phyloP scores from a whole-genome alignment of 345 rosid species.

The Citrus glauca region DNA sequence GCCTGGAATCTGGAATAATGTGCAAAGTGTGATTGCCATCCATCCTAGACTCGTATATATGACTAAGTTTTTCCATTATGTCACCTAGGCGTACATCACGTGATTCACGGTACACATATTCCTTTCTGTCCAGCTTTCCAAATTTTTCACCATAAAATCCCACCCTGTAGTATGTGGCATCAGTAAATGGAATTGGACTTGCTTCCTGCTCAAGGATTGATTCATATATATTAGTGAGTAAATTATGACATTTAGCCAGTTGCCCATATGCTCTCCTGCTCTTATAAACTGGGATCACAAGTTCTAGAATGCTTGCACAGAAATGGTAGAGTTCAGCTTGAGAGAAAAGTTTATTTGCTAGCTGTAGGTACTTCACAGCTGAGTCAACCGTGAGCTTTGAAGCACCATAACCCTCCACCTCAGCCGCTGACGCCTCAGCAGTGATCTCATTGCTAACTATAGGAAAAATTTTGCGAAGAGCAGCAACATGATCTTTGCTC shows the following conservation, averaged over 20 bases:
- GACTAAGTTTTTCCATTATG: constrained; percentile 99
- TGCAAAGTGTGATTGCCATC: constrained; percentile 84
- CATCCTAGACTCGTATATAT: constrained; percentile 91
- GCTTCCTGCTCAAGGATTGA: constrained; percentile 97
- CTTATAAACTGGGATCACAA: constrained; percentile 94
- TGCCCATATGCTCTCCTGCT: constrained; percentile 96
- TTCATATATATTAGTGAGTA: constrained; percentile 77
- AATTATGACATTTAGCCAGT: constrained; percentile 91
- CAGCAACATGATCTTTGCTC: constrained; percentile 88
- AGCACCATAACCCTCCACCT: constrained; percentile 99
- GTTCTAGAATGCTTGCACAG: constrained; percentile 95
- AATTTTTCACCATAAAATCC: constrained; percentile 96
- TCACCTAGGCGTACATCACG: constrained; percentile 97
- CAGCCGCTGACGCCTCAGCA: constrained; percentile 96
- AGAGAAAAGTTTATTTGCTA: constrained; percentile 92
- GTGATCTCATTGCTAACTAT: constrained; percentile 89
- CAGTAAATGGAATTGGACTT: constrained; percentile 88
- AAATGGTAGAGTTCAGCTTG: constrained; percentile 98
- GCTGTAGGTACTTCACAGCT: constrained; percentile 94
- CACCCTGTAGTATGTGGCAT: constrained; percentile 97
- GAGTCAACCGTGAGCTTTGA: constrained; percentile 99
- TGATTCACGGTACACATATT: constrained; percentile 89
- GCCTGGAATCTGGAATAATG: constrained; percentile 91
- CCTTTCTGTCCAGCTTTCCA: constrained; percentile 82
- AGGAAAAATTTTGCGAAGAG: constrained; percentile 90